Percentiles rank a stretch among this genome's conserved stretches.
phyloP scores from a whole-genome alignment of 2,329 filamentous ascomycete species.

The Fusarium duplospermum region DNA sequence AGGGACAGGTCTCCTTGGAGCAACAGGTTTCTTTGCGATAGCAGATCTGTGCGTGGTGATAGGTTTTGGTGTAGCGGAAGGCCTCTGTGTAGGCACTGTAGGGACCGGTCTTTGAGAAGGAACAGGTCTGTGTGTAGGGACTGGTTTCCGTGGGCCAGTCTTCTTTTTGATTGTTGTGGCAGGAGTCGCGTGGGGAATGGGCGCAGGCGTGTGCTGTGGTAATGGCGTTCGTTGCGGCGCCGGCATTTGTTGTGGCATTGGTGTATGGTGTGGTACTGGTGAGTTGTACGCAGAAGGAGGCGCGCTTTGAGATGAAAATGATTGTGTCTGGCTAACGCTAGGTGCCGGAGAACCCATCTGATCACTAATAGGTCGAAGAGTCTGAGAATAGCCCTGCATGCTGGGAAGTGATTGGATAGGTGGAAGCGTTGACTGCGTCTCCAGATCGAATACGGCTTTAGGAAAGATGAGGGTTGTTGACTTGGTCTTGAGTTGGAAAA shows the following conservation, averaged over 20 bases:
- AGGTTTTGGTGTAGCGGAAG: not conserved
- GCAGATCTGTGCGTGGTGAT: not conserved
- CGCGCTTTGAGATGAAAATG: not conserved
- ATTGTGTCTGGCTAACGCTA: not conserved
- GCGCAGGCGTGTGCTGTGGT: not conserved
- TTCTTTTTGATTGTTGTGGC: not conserved
- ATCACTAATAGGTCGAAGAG: not conserved
- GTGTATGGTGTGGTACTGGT: not conserved
- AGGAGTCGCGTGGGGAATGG: not conserved
- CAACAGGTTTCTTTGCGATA: not conserved
- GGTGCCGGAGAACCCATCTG: not conserved
- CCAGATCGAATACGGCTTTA: not conserved
- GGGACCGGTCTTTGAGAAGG: not conserved
- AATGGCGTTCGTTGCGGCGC: not conserved
- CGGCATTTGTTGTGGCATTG: not conserved
- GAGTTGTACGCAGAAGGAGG: not conserved
- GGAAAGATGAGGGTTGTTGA: constrained; percentile 10
- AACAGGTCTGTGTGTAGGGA: not conserved
- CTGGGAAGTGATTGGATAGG: not conserved
- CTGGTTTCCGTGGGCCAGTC: not conserved
- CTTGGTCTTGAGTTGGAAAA: constrained; percentile 1
- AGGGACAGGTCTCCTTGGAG: not conserved
- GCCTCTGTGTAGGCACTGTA: not conserved
- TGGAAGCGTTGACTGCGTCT: not conserved
- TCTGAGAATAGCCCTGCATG: not conserved